These are phyloP conservation scores for Tinospora cordifolia DNA, from an alignment of 164 flowering plant genomes.

Conservation along the genomic window DNA sequence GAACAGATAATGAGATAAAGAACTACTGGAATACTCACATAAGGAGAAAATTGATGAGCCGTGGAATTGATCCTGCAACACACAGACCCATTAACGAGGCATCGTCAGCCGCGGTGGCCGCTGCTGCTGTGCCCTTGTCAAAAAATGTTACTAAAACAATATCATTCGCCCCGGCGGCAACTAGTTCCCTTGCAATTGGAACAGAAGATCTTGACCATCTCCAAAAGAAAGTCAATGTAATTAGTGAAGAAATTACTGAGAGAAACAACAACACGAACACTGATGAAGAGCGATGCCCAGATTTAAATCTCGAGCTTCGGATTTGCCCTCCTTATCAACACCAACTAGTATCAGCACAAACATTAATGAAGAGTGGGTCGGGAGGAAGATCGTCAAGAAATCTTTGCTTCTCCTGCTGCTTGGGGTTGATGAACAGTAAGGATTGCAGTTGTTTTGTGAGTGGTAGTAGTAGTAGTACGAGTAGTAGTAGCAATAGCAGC, in stretches of 20 bases:
- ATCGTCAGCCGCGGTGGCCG: no score
- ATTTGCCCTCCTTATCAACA: conserved; percentile 62
- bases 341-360: conserved; percentile 8
- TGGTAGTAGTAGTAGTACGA: conserved; percentile 19
- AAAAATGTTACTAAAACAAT: conserved; percentile 36
- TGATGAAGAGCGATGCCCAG: conserved; percentile 38
- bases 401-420: conserved; percentile 61
- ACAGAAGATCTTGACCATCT: conserved; percentile 19
- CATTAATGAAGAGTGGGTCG: conserved; percentile 27
- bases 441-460: conserved; percentile 45
- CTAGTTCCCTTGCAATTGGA: background rate
- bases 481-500: conserved; percentile 5
- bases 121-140: background rate
- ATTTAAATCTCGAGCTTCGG: conserved; percentile 74
- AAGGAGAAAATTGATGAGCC: conserved; percentile 60
- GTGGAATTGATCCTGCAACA: conserved; percentile 79
- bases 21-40: conserved; percentile 91
- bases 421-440: conserved; percentile 56
- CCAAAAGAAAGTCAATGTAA: conserved; percentile 13
- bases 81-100: conserved; percentile 58
- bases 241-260: conserved; percentile 18
- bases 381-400: conserved; percentile 1
- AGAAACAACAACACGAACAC: background rate
- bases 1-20: conserved; percentile 86
- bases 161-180: conserved; percentile 25